Conservation (phyloP, 2,329 filamentous ascomycete species). For the Diplodia intermedia region DNA sequence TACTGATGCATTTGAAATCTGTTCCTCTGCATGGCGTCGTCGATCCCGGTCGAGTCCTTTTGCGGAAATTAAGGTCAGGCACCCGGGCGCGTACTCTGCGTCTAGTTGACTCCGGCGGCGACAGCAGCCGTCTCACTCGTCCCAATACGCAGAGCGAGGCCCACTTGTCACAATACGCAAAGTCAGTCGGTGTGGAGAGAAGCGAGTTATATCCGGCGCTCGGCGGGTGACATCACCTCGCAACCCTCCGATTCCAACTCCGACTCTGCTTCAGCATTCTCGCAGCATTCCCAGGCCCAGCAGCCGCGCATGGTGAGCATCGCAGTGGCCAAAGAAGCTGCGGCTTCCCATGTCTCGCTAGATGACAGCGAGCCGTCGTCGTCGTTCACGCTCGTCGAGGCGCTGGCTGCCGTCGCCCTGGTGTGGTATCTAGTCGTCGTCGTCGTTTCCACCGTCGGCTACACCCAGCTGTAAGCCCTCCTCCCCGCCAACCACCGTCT, state of each 20-base stretch:
- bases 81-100: too few relatives aligned
- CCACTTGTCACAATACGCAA: too few relatives aligned
- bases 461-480: constrained; percentile 61
- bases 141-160: background rate
- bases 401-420: constrained; percentile 57
- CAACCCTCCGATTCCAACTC: constrained; percentile 13
- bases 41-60: background rate
- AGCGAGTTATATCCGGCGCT: constrained; percentile 7
- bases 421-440: constrained; percentile 64
- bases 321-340: constrained; percentile 32
- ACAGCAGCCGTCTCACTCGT: background rate
- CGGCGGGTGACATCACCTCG: constrained; percentile 22
- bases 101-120: background rate
- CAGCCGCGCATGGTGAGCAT: constrained; percentile 46
- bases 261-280: constrained; percentile 1
- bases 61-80: background rate
- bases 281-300: background rate
- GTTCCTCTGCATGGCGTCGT: background rate
- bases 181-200: background rate
- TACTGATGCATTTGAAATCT: too few relatives aligned
- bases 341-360: constrained; percentile 31
- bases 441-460: constrained; percentile 64
- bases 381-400: constrained; percentile 43
- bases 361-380: constrained; percentile 40
- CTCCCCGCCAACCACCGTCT: constrained; percentile 21